Percentiles rank a stretch among this genome's conserved stretches.
These are phyloP conservation scores for Fusarium sp. DNA, from an alignment of 2,329 filamentous ascomycete genomes.

Conservation along the genomic window DNA sequence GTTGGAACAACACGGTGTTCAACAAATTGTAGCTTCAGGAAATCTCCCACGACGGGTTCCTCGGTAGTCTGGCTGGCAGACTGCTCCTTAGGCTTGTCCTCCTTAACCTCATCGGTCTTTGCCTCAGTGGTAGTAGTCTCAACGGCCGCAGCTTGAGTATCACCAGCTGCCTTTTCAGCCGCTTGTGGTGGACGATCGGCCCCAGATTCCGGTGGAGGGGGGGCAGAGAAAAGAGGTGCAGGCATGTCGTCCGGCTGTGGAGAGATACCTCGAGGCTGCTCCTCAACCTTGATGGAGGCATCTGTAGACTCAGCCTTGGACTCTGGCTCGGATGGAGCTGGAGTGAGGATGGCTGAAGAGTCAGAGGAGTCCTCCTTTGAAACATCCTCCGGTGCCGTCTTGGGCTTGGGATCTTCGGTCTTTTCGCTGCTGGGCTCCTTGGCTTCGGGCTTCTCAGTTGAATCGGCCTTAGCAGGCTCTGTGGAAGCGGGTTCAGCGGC, in stretches of 20 bases:
- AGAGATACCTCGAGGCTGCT: conserved; percentile 49
- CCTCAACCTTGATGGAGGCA: conserved; percentile 13
- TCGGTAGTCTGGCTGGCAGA: conserved; percentile 17
- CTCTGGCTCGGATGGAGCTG: conserved; percentile 39
- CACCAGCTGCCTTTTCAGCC: conserved; percentile 20
- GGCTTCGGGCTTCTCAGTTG: conserved; percentile 14
- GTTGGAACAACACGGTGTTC: conserved; percentile 94
- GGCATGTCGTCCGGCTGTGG: conserved; percentile 74
- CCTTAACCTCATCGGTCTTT: conserved; percentile 7
- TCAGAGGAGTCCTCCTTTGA: conserved; percentile 29
- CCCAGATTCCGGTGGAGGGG: conserved; percentile 43
- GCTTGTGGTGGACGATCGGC: conserved; percentile 37
- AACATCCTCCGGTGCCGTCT: background rate
- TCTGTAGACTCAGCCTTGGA: conserved; percentile 19
- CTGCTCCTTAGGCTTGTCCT: conserved; percentile 19
- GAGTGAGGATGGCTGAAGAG: conserved; percentile 33
- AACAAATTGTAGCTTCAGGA: conserved; percentile 95
- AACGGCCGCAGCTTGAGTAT: background rate
- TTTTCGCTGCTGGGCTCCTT: conserved; percentile 9
- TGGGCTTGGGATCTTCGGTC: conserved; percentile 1
- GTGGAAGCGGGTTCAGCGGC: conserved; percentile 36
- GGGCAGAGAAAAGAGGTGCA: conserved; percentile 64
- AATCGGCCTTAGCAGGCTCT: conserved; percentile 23
- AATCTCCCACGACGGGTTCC: conserved; percentile 89
- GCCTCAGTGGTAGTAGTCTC: conserved; percentile 4